Evolutionary conservation across 2,329 filamentous ascomycete genomes (phyloP).

Genomic region (Aspergillus sp.): DNA sequence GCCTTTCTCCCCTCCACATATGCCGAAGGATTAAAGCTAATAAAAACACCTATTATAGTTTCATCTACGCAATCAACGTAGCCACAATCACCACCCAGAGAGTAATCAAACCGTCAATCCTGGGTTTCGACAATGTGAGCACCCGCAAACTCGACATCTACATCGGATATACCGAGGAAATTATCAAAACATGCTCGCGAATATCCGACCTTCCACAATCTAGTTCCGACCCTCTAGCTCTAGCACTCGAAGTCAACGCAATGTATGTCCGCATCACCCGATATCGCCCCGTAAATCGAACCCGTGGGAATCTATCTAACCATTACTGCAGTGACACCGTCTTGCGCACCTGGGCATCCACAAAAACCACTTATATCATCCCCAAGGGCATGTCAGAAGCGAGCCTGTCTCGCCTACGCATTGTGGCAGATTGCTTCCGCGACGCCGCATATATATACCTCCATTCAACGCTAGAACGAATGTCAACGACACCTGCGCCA

Average conservation of each 20-base stretch:
- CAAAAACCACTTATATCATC: constrained; percentile 28
- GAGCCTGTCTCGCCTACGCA: constrained; percentile 30
- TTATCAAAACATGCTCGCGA: constrained; percentile 34
- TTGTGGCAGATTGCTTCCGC: constrained; percentile 40
- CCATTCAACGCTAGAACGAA: constrained; percentile 35
- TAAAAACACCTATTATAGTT: constrained; percentile 18
- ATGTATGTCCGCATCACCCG: constrained; percentile 26
- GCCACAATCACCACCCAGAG: constrained; percentile 34
- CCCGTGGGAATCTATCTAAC: not conserved
- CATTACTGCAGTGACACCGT: constrained; percentile 27
- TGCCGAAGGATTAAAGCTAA: not conserved
- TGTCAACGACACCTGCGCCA: constrained; percentile 9
- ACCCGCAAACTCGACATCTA: constrained; percentile 37
- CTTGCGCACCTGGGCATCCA: constrained; percentile 33
- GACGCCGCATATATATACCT: constrained; percentile 39
- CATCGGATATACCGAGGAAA: constrained; percentile 38
- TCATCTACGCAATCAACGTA: constrained; percentile 36
- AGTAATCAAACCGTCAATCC: constrained; percentile 19
- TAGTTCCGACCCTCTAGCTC: constrained; percentile 20
- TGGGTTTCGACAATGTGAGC: constrained; percentile 23
- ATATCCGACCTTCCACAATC: constrained; percentile 33
- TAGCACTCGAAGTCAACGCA: constrained; percentile 26
- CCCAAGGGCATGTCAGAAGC: constrained; percentile 29
- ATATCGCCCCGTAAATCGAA: too few relatives aligned
- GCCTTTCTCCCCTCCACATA: not conserved